These are phyloP conservation scores for Malus hybrid DNA, from an alignment of 331 rosid species.

Conservation along the genomic window DNA sequence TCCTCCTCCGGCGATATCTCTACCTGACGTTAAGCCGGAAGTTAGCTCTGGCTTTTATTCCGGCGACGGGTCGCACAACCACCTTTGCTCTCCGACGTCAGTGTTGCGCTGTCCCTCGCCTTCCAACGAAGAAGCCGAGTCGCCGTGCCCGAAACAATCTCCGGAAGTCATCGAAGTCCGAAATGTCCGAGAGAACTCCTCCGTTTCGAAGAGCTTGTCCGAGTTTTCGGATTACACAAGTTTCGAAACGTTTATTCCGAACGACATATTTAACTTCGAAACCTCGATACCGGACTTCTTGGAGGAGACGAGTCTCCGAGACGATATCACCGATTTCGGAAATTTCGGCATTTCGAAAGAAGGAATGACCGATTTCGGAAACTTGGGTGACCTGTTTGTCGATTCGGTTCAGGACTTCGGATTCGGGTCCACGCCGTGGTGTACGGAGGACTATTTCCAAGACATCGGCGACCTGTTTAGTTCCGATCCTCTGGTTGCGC, in stretches of 20 bases:
- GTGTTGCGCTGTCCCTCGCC: constrained; percentile 51
- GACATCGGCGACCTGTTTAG: constrained; percentile 77
- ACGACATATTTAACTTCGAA: constrained; percentile 41
- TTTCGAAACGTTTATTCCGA: constrained; percentile 28
- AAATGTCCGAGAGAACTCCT: constrained; percentile 17
- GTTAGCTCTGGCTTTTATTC: constrained; percentile 28
- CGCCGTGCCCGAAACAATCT: constrained; percentile 2
- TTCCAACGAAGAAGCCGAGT: constrained; percentile 50
- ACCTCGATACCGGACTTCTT: constrained; percentile 32
- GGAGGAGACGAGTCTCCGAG: not conserved
- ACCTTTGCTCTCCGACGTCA: constrained; percentile 56
- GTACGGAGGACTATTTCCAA: constrained; percentile 44
- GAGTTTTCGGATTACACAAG: constrained; percentile 27
- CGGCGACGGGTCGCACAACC: constrained; percentile 38
- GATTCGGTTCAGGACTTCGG: constrained; percentile 32
- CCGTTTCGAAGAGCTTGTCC: constrained; percentile 28
- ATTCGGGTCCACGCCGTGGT: constrained; percentile 21
- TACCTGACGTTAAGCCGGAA: constrained; percentile 3
- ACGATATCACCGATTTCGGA: constrained; percentile 1
- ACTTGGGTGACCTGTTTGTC: constrained; percentile 15
- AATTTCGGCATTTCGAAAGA: not conserved
- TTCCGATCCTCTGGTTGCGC: constrained; percentile 57
- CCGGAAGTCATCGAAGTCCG: constrained; percentile 7
- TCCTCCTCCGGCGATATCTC: not conserved
- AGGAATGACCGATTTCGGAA: not conserved